A percentile compares a stretch with the other conserved stretches of the same genome.
Evolutionary conservation across 805 yeast species (phyloP).

Genomic region (Ogataea ramenticola): DNA sequence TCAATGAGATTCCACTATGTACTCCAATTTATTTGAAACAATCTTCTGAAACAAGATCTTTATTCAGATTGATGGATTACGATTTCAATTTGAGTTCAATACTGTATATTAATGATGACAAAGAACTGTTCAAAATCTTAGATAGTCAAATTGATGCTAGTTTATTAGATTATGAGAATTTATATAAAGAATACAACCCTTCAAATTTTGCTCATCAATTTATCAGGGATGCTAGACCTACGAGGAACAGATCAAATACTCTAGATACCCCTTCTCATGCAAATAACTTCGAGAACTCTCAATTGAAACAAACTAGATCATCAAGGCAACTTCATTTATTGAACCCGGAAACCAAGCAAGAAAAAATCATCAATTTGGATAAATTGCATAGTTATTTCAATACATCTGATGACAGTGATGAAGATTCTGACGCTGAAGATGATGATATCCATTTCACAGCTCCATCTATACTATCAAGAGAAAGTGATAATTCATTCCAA

Average conservation of each 20-base stretch:
- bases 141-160: conserved; percentile 19
- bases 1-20: conserved; percentile 33
- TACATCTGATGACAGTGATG: conserved; percentile 12
- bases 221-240: background rate
- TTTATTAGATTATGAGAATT: conserved; percentile 17
- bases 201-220: background rate
- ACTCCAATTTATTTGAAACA: conserved; percentile 27
- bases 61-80: conserved; percentile 25
- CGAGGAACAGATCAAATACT: conserved; percentile 23
- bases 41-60: conserved; percentile 13
- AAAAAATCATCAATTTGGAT: conserved; percentile 19
- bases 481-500: too few relatives aligned
- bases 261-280: conserved; percentile 13
- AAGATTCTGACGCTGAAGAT: background rate
- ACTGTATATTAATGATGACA: conserved; percentile 21
- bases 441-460: background rate
- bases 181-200: conserved; percentile 13
- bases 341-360: conserved; percentile 13
- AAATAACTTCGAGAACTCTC: conserved; percentile 5
- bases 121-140: conserved; percentile 18
- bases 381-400: conserved; percentile 25
- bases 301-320: conserved; percentile 20
- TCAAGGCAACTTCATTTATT: conserved; percentile 21
- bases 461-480: background rate
- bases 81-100: conserved; percentile 24